phyloP scores from a whole-genome alignment of 2,329 filamentous ascomycete genomes.

The Rutstroemia sp. region DNA sequence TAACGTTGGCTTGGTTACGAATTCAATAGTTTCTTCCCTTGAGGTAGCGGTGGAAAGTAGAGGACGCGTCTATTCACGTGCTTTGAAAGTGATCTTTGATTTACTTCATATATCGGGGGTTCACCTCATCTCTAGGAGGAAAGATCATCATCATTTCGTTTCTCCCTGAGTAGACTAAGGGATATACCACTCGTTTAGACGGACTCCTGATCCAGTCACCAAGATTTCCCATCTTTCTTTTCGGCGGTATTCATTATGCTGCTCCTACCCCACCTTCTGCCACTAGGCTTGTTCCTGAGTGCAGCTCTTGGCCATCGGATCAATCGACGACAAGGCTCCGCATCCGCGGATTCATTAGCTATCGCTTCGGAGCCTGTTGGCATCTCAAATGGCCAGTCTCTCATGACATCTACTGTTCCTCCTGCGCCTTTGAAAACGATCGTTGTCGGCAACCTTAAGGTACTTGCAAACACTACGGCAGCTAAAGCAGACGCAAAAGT shows the following conservation, averaged over 20 bases:
- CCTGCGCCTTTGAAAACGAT: constrained; percentile 2
- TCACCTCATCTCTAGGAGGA: neutral
- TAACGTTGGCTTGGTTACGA: constrained; percentile 3
- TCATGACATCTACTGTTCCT: constrained; percentile 1
- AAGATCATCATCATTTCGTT: neutral
- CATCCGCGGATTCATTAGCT: neutral
- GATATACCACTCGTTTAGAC: neutral
- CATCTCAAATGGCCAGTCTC: constrained; percentile 2
- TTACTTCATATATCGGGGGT: constrained; percentile 2
- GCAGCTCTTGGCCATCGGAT: constrained; percentile 7
- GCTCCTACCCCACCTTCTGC: constrained; percentile 1
- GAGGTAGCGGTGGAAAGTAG: neutral
- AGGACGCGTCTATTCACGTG: neutral
- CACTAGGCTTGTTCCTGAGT: constrained; percentile 2
- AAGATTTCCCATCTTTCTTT: neutral
- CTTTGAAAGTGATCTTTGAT: neutral
- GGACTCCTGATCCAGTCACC: neutral
- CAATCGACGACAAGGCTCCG: neutral
- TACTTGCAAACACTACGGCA: constrained; percentile 8
- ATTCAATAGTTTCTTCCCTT: constrained; percentile 3
- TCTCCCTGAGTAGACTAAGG: neutral
- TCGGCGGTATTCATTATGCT: neutral
- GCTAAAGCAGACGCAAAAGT: neutral
- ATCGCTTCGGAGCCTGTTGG: constrained; percentile 3
- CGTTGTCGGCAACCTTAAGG: neutral